Conservation (phyloP, 305 asterid genomes). For the Withania somnifera region DNA sequence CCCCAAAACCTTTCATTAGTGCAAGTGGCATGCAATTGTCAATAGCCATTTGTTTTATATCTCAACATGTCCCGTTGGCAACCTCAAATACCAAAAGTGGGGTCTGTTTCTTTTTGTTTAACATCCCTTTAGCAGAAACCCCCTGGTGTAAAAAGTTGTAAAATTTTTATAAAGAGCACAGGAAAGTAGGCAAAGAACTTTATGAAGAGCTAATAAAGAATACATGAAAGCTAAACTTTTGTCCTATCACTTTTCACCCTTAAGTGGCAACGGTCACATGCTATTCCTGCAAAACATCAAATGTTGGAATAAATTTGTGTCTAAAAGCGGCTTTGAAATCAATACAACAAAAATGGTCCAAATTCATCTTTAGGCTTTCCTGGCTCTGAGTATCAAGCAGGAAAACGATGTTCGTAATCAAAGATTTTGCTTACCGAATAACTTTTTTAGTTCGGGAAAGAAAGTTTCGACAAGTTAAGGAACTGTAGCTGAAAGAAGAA, state of each 20-base stretch:
- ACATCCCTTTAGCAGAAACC: not conserved
- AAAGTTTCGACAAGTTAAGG: not conserved
- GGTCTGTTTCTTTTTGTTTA: not conserved
- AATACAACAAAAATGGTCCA: not conserved
- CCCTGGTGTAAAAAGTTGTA: not conserved
- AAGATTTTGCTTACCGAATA: not conserved
- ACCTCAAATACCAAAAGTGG: slow-evolving; percentile 3
- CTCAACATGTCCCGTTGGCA: not conserved
- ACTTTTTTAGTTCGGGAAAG: not conserved
- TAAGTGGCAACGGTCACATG: not conserved
- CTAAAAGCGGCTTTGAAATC: not conserved
- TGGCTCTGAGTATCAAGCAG: not conserved
- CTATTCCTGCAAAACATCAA: not conserved
- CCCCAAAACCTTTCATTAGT: not conserved
- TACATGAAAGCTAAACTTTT: not conserved
- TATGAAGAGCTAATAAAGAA: not conserved
- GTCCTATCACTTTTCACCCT: not conserved
- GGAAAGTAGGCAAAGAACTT: not conserved
- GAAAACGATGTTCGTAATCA: not conserved
- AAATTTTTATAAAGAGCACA: not conserved
- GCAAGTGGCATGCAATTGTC: not conserved
- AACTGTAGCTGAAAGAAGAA: not conserved
- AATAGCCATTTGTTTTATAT: not conserved
- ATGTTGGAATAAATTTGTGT: not conserved
- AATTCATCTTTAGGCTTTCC: not conserved